Evolutionary conservation across 352 stramenopile species (phyloP).

Genomic region (Phytophthora vignae): DNA sequence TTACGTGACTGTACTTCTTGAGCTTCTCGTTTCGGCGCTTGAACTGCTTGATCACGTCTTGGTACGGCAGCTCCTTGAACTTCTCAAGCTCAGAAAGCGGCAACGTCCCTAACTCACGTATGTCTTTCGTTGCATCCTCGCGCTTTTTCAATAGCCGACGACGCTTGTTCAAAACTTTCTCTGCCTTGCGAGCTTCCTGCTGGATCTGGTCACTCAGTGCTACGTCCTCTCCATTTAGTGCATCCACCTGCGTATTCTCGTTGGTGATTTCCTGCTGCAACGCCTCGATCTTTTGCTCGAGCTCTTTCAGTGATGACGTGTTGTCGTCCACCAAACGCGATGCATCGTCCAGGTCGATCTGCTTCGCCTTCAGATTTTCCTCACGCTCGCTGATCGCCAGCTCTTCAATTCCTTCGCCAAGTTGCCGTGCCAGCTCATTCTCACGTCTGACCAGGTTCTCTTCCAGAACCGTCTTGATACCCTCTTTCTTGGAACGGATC

Average conservation of each 20-base stretch:
- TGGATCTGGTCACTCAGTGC: conserved; percentile 86
- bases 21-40: conserved; percentile 96
- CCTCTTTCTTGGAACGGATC: conserved; percentile 87
- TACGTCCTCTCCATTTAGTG: conserved; percentile 65
- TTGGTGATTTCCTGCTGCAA: conserved; percentile 62
- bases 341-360: conserved; percentile 91
- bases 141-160: conserved; percentile 87
- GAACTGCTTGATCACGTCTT: conserved; percentile 95
- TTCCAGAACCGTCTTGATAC: conserved; percentile 90
- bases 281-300: conserved; percentile 64
- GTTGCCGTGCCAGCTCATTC: conserved; percentile 65
- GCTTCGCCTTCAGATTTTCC: conserved; percentile 86
- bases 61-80: conserved; percentile 89
- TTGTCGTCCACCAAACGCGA: conserved; percentile 76
- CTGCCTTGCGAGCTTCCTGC: conserved; percentile 76
- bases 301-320: conserved; percentile 58
- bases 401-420: conserved; percentile 72
- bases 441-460: conserved; percentile 94
- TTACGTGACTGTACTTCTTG: conserved; percentile 99
- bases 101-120: conserved; percentile 97
- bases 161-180: conserved; percentile 87
- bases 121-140: conserved; percentile 96
- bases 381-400: conserved; percentile 69
- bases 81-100: conserved; percentile 94
- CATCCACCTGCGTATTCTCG: conserved; percentile 57